Conservation (phyloP, 1,284 basidiomycete genomes). For the Moniliella sp. region DNA sequence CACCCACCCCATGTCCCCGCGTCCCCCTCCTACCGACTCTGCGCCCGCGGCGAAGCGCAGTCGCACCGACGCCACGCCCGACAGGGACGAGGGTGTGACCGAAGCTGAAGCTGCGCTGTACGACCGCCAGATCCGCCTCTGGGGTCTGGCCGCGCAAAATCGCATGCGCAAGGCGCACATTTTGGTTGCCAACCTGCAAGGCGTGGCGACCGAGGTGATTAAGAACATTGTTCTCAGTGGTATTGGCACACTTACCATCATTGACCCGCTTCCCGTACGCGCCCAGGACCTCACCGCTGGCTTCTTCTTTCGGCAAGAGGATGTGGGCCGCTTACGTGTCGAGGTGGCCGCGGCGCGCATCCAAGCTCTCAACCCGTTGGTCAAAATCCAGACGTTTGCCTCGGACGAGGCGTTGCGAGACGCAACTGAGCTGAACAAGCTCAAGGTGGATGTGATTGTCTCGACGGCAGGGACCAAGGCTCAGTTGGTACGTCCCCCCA, state of each 20-base stretch:
- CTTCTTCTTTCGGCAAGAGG: slow-evolving; percentile 79
- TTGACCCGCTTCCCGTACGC: slow-evolving; percentile 38
- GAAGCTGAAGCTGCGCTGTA: slow-evolving; percentile 74
- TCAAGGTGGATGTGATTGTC: slow-evolving; percentile 31
- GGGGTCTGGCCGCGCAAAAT: slow-evolving; percentile 93
- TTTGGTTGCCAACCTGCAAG: slow-evolving; percentile 56
- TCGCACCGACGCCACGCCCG: no score
- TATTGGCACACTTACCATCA: slow-evolving; percentile 41
- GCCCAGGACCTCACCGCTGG: slow-evolving; percentile 56
- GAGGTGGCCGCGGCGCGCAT: slow-evolving; percentile 59
- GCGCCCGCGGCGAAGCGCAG: no score
- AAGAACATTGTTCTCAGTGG: slow-evolving; percentile 58
- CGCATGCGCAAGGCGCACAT: slow-evolving; percentile 50
- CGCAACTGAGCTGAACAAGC: slow-evolving; percentile 29
- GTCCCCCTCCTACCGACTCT: no score
- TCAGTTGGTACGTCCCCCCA: slow-evolving; percentile 43
- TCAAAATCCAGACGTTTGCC: slow-evolving; percentile 51
- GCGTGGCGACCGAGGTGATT: slow-evolving; percentile 77
- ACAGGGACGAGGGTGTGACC: no score
- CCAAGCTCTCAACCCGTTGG: slow-evolving; percentile 72
- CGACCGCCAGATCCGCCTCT: slow-evolving; percentile 86
- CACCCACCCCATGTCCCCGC: no score
- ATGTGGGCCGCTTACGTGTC: slow-evolving; percentile 62
- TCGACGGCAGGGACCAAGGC: slow-evolving; percentile 35
- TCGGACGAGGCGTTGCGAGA: slow-evolving; percentile 14